Percentiles rank a stretch among this genome's conserved stretches.
phyloP scores from a whole-genome alignment of 75 land plant genomes.

The Adiantum capillusveneris region DNA sequence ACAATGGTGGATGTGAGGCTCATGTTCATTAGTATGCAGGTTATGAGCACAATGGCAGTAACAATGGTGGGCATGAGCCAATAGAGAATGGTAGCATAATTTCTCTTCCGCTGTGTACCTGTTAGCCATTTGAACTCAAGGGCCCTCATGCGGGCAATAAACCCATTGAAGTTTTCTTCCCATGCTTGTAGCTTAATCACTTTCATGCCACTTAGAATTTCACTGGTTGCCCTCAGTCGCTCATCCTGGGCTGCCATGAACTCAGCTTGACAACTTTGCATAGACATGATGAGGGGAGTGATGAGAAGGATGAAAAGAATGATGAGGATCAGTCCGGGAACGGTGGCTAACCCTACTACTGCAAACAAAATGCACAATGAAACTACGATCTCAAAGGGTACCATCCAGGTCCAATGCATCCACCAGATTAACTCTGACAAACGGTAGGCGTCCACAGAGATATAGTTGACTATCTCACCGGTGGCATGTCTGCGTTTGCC shows the following conservation, averaged over 20 bases:
- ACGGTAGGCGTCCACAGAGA: constrained; percentile 29
- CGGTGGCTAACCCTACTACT: constrained; percentile 23
- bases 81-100: constrained; percentile 5
- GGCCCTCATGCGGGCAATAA: constrained; percentile 7
- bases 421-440: constrained; percentile 24
- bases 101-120: constrained; percentile 9
- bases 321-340: constrained; percentile 22
- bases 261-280: constrained; percentile 12
- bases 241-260: constrained; percentile 29
- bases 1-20: constrained; percentile 13
- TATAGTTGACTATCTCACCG: constrained; percentile 33
- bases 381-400: constrained; percentile 24
- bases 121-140: constrained; percentile 16
- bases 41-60: constrained; percentile 8
- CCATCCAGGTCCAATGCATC: constrained; percentile 25
- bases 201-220: constrained; percentile 23
- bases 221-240: constrained; percentile 24
- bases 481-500: constrained; percentile 22
- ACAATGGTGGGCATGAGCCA: constrained; percentile 24
- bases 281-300: constrained; percentile 17
- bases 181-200: constrained; percentile 30
- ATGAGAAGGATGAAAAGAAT: constrained; percentile 14
- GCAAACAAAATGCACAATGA: constrained; percentile 23
- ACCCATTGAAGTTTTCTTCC: constrained; percentile 16
- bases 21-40: constrained; percentile 13